These are phyloP conservation scores for Abrus pulchellus DNA, from an alignment of 306 rosid species.

Conservation along the genomic window DNA sequence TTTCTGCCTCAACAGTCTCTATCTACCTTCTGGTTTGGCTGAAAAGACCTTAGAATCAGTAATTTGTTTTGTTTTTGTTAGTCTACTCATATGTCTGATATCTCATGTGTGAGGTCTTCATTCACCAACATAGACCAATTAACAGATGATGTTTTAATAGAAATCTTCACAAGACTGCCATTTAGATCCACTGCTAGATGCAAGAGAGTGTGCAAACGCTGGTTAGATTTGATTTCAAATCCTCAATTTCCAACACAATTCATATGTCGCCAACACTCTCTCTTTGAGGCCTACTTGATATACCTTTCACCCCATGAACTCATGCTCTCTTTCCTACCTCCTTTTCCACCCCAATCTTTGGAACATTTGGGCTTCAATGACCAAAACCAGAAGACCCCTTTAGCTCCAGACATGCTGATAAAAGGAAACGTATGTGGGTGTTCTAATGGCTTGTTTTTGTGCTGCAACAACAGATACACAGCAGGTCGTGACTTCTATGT, in stretches of 20 bases:
- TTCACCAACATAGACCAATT: conserved; percentile 25
- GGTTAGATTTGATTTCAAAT: conserved; percentile 34
- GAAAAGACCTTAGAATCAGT: not conserved
- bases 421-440: conserved; percentile 34
- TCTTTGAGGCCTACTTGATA: not conserved
- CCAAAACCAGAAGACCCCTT: not conserved
- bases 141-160: conserved; percentile 33
- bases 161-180: conserved; percentile 36
- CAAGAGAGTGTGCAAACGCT: conserved; percentile 31
- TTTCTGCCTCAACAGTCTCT: not conserved
- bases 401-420: not conserved
- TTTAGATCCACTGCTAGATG: conserved; percentile 33
- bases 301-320: conserved; percentile 39
- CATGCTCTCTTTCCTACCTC: conserved; percentile 10
- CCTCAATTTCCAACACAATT: not conserved
- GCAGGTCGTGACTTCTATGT: conserved; percentile 27
- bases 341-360: no score
- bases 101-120: not conserved
- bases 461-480: conserved; percentile 39
- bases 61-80: not conserved
- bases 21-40: not conserved
- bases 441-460: conserved; percentile 39
- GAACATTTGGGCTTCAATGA: not conserved
- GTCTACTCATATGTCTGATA: conserved; percentile 28
- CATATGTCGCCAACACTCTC: not conserved